These are phyloP conservation scores for Penicillium paradoxum DNA, from an alignment of 495 filamentous ascomycete genomes.

Conservation along the genomic window DNA sequence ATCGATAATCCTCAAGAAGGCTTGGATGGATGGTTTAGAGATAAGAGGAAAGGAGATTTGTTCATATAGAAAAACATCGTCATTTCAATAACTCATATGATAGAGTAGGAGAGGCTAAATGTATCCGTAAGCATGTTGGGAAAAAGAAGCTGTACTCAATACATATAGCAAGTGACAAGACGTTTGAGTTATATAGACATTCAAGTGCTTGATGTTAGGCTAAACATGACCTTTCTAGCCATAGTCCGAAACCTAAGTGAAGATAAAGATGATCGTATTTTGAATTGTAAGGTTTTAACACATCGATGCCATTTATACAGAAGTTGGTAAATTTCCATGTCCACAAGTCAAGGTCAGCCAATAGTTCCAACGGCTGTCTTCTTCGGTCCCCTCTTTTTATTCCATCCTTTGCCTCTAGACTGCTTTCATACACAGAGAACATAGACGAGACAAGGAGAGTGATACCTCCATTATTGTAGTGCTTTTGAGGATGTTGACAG, in stretches of 20 bases:
- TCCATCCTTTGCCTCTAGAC: not conserved
- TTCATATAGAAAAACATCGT: too few relatives aligned
- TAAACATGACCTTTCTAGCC: too few relatives aligned
- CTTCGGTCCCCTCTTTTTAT: not conserved
- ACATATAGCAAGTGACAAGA: too few relatives aligned
- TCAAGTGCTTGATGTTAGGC: too few relatives aligned
- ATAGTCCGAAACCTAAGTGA: not conserved
- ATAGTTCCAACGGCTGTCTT: not conserved
- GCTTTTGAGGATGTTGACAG: not conserved
- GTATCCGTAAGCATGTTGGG: too few relatives aligned
- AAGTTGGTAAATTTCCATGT: not conserved
- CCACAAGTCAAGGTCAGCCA: not conserved
- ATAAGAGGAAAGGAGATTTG: too few relatives aligned
- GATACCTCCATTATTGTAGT: not conserved
- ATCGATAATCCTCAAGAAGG: too few relatives aligned
- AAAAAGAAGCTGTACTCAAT: too few relatives aligned
- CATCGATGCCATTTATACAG: not conserved
- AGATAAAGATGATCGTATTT: not conserved
- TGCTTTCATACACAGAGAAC: not conserved
- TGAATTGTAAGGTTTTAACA: not conserved
- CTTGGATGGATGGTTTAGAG: too few relatives aligned
- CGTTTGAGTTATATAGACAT: too few relatives aligned
- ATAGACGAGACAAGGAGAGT: not conserved
- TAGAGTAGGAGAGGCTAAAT: too few relatives aligned
- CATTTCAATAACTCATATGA: too few relatives aligned